Evolutionary conservation across 2,329 filamentous ascomycete genomes (phyloP).

Genomic region (Pseudogymnoascus sp.): DNA sequence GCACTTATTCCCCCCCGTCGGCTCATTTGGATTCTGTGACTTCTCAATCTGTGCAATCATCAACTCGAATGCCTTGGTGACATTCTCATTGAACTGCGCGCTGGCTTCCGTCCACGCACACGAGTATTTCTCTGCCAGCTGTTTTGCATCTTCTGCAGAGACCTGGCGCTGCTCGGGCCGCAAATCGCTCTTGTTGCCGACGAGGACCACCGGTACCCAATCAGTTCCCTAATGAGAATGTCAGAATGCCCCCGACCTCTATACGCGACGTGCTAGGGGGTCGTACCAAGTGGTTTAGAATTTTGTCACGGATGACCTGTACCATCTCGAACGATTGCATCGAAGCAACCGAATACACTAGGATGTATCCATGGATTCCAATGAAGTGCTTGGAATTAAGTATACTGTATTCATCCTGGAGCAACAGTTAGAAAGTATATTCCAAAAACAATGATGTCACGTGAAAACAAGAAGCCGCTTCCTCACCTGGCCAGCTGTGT

Average conservation of each 20-base stretch:
- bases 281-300: conserved; percentile 84
- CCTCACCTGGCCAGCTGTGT: conserved; percentile 85
- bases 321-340: conserved; percentile 97
- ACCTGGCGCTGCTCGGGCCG: conserved; percentile 91
- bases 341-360: conserved; percentile 95
- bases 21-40: conserved; percentile 81
- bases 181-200: conserved; percentile 95
- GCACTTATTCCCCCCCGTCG: conserved; percentile 75
- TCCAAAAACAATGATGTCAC: conserved; percentile 12
- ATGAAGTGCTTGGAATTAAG: conserved; percentile 98
- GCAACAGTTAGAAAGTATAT: conserved; percentile 15
- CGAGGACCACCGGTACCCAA: conserved; percentile 85
- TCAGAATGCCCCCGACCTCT: conserved; percentile 12
- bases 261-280: neutral
- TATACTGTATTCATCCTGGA: conserved; percentile 93
- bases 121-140: conserved; percentile 76
- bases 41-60: conserved; percentile 95
- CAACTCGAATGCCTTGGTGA: conserved; percentile 84
- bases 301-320: conserved; percentile 91
- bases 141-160: conserved; percentile 74
- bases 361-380: conserved; percentile 96
- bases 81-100: conserved; percentile 90
- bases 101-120: conserved; percentile 95
- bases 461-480: conserved; percentile 8
- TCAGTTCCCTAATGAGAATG: conserved; percentile 66